Base-by-base conservation (phyloP, 352 stramenopile species). In the Phytophthora lateralis region DNA sequence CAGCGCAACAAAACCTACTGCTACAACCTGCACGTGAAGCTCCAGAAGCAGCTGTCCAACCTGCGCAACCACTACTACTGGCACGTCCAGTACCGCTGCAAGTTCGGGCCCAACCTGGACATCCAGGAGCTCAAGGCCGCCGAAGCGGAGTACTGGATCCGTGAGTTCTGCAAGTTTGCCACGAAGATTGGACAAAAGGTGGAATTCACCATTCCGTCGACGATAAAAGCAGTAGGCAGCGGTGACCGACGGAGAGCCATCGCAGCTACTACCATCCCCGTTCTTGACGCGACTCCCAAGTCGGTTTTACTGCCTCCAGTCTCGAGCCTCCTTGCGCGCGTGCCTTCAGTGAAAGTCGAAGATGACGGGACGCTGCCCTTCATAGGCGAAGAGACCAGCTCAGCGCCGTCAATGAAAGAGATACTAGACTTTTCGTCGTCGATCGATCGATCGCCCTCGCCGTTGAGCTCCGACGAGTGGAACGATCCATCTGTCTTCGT, bases 31-130 rank as follows among this genome's bases (percentile, higher is more conserved):
- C 80, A 93, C 70, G 73, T 85, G 38, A 89, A 90, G 55, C 72
- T 89, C 12, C 84, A 93, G 66, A 90, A 89, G 54, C 80, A 84
- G 60, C 62, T 91, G n/a, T 88, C 82, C 21, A 90, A 73, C 53
- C 66, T 91, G 27, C 84, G 84, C 58, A 90, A 93, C 71, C 80
- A 90, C 46, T 93, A 86, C 52, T 91, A 90, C 61, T 93, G 84
- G 84, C 80, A 91, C 67, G 76, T 93, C 50, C 78, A 93, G 71
- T 84, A 85, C 54, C 73, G 77, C 24, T 87, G 80, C 64, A 88
- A 88, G 50, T 79, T 87, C 34, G 77, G 78, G 7, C 72, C 77
- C 57, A 66, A 64, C 27, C 57, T 82, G 26, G 79, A 88, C 55
- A 88, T 91, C 51, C 80, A 87, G 43, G 66, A 82, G 42, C 78